Base-by-base conservation (phyloP, 2,329 filamentous ascomycete genomes). In the Arachnomyces sp. region DNA sequence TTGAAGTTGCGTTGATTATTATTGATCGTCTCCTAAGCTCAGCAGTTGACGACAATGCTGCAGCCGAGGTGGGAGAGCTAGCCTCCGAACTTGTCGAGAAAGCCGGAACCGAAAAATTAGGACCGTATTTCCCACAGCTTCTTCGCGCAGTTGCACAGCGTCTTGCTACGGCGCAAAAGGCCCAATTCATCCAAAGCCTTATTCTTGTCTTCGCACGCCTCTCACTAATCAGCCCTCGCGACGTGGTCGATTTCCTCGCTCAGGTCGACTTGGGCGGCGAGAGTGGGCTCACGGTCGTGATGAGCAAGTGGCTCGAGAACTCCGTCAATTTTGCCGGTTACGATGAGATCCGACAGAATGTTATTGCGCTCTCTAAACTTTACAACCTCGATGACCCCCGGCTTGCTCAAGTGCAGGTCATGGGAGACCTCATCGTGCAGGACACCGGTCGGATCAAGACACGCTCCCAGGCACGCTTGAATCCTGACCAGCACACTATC, bases 261-360 rank as follows among this genome's bases (percentile, higher is more conserved):
- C 82, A 87, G 55, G 82, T 95, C 46, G 77, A 87, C 51, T 84
- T 96, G 49, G 78, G 79, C 35, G 82, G 81, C 7, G 53, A 62
- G 44, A 93, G 75, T 54, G 92, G 89, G n/a, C 69, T 98, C 6
- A 79, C 89, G 48, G 81, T 95, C 16, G 92, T 98, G 3, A 69
- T 96, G 50, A 76, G 81, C 64, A 95, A 96, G 66, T 98, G 92
- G 92, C 72, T 98, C 1, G 92, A 96, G 67, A 95, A 96, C 63
- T 95, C 88, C 3, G 78, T 94, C 62, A 94, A 84, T 62, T 98
- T 98, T 65, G 88, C 88, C n/a, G 92, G 92, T 9, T 98, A 95
- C 53, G 89, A 96, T 54, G 90, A 95, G 62, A 96, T 96, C 52
- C 79, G 89, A 52, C 87, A 95, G 63, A 98, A 96, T 56, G 86